Base-by-base conservation (phyloP, 768 basidiomycete genomes). In the Xerocomus brunneocitrinus region DNA sequence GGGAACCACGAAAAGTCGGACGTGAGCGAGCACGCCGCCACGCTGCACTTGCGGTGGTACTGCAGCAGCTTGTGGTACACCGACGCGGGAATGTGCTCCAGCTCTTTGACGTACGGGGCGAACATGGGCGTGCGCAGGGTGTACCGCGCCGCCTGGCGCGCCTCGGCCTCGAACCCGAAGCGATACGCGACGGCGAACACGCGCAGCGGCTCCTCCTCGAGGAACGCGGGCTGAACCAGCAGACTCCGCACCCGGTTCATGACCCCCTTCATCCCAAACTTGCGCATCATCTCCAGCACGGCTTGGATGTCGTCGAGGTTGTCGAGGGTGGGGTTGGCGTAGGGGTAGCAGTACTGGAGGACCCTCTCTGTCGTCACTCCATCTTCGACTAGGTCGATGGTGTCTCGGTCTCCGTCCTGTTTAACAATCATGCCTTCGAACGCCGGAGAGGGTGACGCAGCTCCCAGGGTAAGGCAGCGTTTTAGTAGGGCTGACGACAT, bases 401-500 rank as follows among this genome's bases (percentile, higher is more conserved):
- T 53, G 46, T 69, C 61, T 34, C 54, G 58, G 36, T 60, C 58
- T 2, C 56, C 58, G 22, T 69, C 69, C 28, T 58, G 54, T 28
- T 45, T 61, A 9, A 69, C 41, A 19, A 41, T 22, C 45, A 69
- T 39, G 2, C 65, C 69, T 14, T 65, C 61, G 22, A 67, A 61
- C 3, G 53, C 65, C 12, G 69, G 67, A 6, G 61, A 55, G 4
- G 69, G 69, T 3, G 67, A 71, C 19, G 69, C 49, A 0, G 65
- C 59, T 24, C 65, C 67, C 22, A 63, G 32, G 5, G 48, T 38
- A n/a, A 69, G 56, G 43, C 53, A 62, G 30, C 69, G 67, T 49
- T 69, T 69, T 47, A 79, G 71, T 16, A 79, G 65, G 2, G 73
- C 60, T 12, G 76, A 79, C 4, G 74, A 73, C 53, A 65, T 73